Conservation (phyloP, 1,139 yeast species). For the Scheffersomyces insectosa region DNA sequence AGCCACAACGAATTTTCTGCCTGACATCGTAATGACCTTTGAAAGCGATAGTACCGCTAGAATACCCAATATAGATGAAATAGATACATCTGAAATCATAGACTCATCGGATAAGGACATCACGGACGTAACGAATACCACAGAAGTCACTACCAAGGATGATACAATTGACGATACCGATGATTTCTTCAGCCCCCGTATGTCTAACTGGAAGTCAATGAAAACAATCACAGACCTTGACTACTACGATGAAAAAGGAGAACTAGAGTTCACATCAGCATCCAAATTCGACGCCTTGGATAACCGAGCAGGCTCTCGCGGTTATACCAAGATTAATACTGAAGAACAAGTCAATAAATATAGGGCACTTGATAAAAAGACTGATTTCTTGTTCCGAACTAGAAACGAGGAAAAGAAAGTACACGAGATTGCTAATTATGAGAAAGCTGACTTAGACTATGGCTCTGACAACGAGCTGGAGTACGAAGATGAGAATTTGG, state of each 20-base stretch:
- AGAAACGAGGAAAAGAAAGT: conserved; percentile 9
- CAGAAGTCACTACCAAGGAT: neutral
- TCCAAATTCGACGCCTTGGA: conserved; percentile 24
- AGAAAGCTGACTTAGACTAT: conserved; percentile 23
- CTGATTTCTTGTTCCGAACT: conserved; percentile 74
- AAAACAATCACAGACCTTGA: conserved; percentile 51
- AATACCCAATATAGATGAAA: neutral
- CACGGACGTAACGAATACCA: neutral
- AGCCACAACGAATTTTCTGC: conserved; percentile 3
- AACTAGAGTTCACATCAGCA: conserved; percentile 37
- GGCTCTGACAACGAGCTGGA: conserved; percentile 23
- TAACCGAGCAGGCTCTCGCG: conserved; percentile 35
- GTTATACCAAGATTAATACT: conserved; percentile 87
- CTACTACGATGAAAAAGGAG: conserved; percentile 54
- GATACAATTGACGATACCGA: conserved; percentile 6
- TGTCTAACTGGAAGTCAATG: conserved; percentile 54
- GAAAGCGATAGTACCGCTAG: neutral
- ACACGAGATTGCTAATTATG: conserved; percentile 7
- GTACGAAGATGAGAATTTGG: conserved; percentile 34
- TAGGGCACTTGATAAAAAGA: conserved; percentile 70
- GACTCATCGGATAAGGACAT: neutral
- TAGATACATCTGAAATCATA: neutral
- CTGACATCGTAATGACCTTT: neutral
- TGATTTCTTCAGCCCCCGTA: conserved; percentile 3
- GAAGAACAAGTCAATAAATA: conserved; percentile 85